Evolutionary conservation across 1,284 basidiomycete species (phyloP), one percentile per base, ranked within the genome.

Genomic region (Fereydounia khargensis): DNA sequence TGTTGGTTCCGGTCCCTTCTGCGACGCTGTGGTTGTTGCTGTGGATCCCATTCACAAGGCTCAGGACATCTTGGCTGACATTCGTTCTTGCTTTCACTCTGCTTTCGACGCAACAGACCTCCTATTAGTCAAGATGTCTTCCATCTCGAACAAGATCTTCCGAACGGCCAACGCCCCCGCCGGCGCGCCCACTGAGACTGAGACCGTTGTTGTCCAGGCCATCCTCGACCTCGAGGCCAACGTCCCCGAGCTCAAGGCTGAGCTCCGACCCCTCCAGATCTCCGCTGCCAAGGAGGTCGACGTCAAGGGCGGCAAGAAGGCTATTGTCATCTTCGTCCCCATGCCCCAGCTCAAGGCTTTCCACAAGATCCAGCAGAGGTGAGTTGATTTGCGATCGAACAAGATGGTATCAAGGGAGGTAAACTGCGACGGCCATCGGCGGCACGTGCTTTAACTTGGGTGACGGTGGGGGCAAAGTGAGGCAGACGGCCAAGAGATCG

Each of bases 311-410:
- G 76, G 76, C 63, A 97, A 96, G 84, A 98, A 97, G 83, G 95
- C 95, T 43, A 94, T 98, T 73, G 91, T 98, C 65, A 82, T 99
- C 79, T 99, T 99, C 76, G 92, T 98, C 49, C 95, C 95, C 61
- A 87, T 96, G 52, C 91, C 94, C 70, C 90, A 94, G 81, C 79
- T 95, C 80, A 97, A 96, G 83, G 95, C 94, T 34, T 99, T 94
- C 87, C 90, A 89, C 83, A 98, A 95, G 82, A 83, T 98, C 73
- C 95, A 98, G 82, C 86, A 86, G 78, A 88, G 94, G 92, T 96
- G 78, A 74, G 87, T 30, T 14, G 24, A n/a, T n/a, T n/a, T n/a
- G n/a, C n/a, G n/a, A n/a, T n/a, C n/a, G n/a, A n/a, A n/a, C n/a
- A n/a, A n/a, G n/a, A n/a, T n/a, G n/a, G n/a, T n/a, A n/a, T n/a